Conservation (phyloP, 306 rosid species). For the Lithocarpus polystachyus region DNA sequence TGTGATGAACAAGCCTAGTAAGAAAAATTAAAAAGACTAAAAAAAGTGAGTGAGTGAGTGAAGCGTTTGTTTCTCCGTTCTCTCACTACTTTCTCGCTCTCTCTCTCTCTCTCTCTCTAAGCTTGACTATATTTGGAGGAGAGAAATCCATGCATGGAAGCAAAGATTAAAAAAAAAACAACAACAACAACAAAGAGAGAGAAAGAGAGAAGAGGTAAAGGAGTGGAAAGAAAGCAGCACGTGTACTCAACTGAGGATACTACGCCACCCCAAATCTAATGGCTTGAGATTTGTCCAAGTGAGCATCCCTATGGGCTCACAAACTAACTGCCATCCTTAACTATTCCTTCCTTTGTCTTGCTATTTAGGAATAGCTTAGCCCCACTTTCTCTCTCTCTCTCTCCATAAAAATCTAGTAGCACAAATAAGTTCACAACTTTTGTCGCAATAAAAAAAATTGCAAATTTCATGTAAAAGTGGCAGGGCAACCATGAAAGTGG, state of each 20-base stretch:
- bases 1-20: slow-evolving; percentile 44
- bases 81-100: slow-evolving; percentile 11
- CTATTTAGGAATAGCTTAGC: slow-evolving; percentile 25
- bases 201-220: slow-evolving; percentile 26
- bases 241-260: slow-evolving; percentile 79
- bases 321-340: slow-evolving; percentile 51
- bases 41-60: slow-evolving; percentile 33
- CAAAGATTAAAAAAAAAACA: slow-evolving; percentile 40
- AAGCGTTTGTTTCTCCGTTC: slow-evolving; percentile 49
- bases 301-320: slow-evolving; percentile 30
- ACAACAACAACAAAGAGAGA: too few relatives aligned
- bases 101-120: slow-evolving; percentile 14
- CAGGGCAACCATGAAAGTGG: too few relatives aligned
- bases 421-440: too few relatives aligned
- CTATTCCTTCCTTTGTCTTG: slow-evolving; percentile 91
- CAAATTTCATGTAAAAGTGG: too few relatives aligned
- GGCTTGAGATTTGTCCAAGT: slow-evolving; percentile 38
- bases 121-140: slow-evolving; percentile 74
- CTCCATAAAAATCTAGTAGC: not conserved
- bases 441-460: too few relatives aligned
- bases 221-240: slow-evolving; percentile 53
- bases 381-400: slow-evolving; percentile 7
- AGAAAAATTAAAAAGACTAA: slow-evolving; percentile 18
- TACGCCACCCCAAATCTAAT: slow-evolving; percentile 58
- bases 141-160: slow-evolving; percentile 99